Conservation (phyloP, 2,329 filamentous ascomycete genomes). For the Colletotrichum orchidophilum region DNA sequence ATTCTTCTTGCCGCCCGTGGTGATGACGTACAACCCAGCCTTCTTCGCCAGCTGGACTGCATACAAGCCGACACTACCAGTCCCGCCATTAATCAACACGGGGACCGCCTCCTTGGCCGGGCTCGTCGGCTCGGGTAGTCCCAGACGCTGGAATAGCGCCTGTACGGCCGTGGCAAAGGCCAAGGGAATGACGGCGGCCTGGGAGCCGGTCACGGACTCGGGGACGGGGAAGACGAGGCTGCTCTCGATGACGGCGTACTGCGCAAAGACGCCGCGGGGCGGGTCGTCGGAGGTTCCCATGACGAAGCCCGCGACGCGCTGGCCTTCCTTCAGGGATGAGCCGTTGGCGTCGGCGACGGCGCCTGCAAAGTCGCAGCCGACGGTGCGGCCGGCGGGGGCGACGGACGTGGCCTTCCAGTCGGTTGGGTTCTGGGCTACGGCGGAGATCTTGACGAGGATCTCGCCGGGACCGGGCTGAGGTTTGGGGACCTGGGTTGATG, state of each 20-base stretch:
- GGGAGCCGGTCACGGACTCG: background rate
- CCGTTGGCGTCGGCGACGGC: conserved; percentile 41
- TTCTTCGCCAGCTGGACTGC: conserved; percentile 26
- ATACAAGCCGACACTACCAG: conserved; percentile 35
- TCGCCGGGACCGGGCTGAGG: conserved; percentile 43
- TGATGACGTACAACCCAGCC: conserved; percentile 25
- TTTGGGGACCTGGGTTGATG: conserved; percentile 30
- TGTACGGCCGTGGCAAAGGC: conserved; percentile 26
- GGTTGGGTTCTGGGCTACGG: conserved; percentile 46
- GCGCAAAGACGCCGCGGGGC: conserved; percentile 26
- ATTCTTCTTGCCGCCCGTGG: conserved; percentile 41
- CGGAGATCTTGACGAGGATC: conserved; percentile 44
- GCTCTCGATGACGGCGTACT: conserved; percentile 31
- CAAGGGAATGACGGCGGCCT: conserved; percentile 24
- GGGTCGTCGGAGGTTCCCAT: conserved; percentile 38
- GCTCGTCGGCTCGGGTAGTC: conserved; percentile 11
- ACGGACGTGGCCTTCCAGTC: conserved; percentile 42
- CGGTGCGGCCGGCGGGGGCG: conserved; percentile 37
- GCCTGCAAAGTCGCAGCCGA: conserved; percentile 48
- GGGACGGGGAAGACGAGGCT: conserved; percentile 27
- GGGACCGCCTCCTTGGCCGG: conserved; percentile 22
- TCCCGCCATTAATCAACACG: conserved; percentile 41
- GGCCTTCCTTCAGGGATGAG: conserved; percentile 41
- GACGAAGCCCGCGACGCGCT: conserved; percentile 47
- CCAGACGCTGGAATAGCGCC: conserved; percentile 26